phyloP scores from a whole-genome alignment of 2,329 filamentous ascomycete genomes.

The Pseudocercospora vitis region DNA sequence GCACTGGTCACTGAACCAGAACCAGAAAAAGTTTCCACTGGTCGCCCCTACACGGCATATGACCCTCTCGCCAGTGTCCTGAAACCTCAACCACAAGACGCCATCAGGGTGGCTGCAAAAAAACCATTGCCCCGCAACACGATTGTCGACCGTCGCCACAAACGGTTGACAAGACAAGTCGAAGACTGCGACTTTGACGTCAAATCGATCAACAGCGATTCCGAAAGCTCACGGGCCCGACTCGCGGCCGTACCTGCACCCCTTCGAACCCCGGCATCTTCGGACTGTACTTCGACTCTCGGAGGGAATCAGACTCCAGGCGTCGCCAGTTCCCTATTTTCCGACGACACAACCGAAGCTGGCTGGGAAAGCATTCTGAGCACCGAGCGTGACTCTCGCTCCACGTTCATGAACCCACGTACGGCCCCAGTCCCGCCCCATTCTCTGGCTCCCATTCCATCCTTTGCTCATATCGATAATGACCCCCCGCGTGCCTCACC shows the following conservation, averaged over 20 bases:
- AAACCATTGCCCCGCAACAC: background rate
- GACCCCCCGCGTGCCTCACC: background rate
- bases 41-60: background rate
- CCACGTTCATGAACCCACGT: background rate
- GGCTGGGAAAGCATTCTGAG: background rate
- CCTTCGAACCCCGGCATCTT: background rate
- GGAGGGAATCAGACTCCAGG: background rate
- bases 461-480: background rate
- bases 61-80: background rate
- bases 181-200: conserved; percentile 1
- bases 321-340: background rate
- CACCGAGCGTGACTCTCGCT: background rate
- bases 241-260: background rate
- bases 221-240: background rate
- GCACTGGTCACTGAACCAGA: background rate
- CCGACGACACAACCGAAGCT: background rate
- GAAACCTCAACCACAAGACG: background rate
- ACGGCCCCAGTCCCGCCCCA: background rate
- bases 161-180: background rate
- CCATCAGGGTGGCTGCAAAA: background rate
- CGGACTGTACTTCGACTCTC: background rate
- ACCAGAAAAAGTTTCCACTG: background rate
- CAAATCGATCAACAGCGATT: background rate
- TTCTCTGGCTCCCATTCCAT: background rate
- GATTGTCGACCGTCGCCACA: background rate